Evolutionary conservation across 1,284 basidiomycete species (phyloP), one percentile per base, ranked within the genome.

Genomic region (Heterobasidion occidentale): DNA sequence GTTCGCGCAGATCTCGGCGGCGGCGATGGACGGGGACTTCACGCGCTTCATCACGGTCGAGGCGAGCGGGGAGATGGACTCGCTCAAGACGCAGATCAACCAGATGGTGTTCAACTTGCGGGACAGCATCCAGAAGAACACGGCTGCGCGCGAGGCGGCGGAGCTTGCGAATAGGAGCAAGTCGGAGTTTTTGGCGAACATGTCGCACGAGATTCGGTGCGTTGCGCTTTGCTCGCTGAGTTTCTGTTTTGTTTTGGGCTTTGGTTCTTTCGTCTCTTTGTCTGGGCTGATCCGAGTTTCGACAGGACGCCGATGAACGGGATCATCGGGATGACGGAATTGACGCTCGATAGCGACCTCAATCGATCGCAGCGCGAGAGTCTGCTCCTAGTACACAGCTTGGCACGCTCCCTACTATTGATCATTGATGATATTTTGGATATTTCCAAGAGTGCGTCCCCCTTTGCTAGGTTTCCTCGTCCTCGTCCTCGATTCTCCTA

Each of bases 21-120:
- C 97, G 1, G 97, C 97, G 14, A 98, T 96, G 77, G 96, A 98
- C 68, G 97, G 97, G 60, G 97, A 99, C 75, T 99, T 98, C 73
- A 96, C 94, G 19, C 85, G 95, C 19, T 99, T 99, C 78, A 98
- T 99, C 76, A 99, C 97, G 15, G 96, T 99, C 68, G 96, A 99
- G 68, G 97, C 96, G 0, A 90, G 86, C 57, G 97, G 97, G 56
- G 97, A 99, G 73, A 98, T 99, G 97, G 96, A 99, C 74, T 95
- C 92, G 59, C 82, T 99, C 74, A 99, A 99, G 81, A 98, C 94
- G 6, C 97, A 98, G 76, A 97, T 97, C 77, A 96, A 97, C 69
- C 93, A 97, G 72, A 98, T 98, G 96, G 94, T 99, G 59, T 98
- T 94, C 77, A 96, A 96, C 69, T 81, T 99, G 70, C 83, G 97